phyloP scores from a whole-genome alignment of 2,329 filamentous ascomycete genomes.

The Pseudocercospora macadamiae region DNA sequence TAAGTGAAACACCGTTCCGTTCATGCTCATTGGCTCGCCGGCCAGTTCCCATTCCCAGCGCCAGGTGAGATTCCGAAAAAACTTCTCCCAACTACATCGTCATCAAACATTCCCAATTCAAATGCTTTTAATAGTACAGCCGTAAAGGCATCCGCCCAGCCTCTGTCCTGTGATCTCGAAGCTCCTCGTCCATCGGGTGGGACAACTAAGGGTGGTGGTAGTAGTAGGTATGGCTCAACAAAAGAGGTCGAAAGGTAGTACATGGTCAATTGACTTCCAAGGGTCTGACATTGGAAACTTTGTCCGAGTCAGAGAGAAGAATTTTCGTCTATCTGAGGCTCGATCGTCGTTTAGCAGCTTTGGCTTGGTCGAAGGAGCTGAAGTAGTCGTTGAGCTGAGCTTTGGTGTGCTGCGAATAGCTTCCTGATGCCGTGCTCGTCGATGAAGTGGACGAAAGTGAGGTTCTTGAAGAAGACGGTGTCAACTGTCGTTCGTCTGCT shows the following conservation, averaged over 20 bases:
- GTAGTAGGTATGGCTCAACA: background rate
- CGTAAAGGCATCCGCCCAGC: conserved; percentile 14
- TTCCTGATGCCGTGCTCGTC: conserved; percentile 40
- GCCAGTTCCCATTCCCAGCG: conserved; percentile 17
- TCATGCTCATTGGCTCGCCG: conserved; percentile 23
- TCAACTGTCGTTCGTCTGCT: conserved; percentile 45
- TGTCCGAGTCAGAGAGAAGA: background rate
- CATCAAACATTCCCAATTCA: conserved; percentile 21
- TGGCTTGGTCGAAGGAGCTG: conserved; percentile 83
- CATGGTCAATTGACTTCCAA: conserved; percentile 4
- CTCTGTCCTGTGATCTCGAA: conserved; percentile 20
- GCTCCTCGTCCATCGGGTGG: conserved; percentile 12
- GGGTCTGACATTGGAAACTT: background rate
- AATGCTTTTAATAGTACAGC: conserved; percentile 33
- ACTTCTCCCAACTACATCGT: conserved; percentile 18
- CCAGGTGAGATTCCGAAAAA: conserved; percentile 6
- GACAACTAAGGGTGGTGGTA: background rate
- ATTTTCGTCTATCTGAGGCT: conserved; percentile 28
- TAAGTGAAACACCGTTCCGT: conserved; percentile 19
- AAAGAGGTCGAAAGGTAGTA: conserved; percentile 7
- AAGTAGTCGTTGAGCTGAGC: conserved; percentile 85
- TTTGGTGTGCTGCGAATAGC: conserved; percentile 74
- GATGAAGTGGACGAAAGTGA: conserved; percentile 69
- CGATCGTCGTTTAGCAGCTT: conserved; percentile 57
- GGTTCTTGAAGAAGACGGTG: conserved; percentile 75